Conservation (phyloP, 305 asterid species). For the Solanum hybrid region DNA sequence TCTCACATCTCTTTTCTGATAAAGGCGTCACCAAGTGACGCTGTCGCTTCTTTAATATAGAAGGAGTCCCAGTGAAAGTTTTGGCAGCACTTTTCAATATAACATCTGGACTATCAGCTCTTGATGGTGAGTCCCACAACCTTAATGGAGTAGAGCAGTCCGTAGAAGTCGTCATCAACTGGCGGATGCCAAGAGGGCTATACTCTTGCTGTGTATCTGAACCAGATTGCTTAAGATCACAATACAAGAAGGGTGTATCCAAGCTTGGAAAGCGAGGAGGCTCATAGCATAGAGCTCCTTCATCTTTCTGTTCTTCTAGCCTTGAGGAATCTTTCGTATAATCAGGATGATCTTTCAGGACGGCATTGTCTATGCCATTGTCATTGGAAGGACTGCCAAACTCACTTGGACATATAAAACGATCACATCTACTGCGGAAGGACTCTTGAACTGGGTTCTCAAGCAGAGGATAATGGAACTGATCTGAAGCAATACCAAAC, state of each 20-base stretch:
- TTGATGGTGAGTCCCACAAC: conserved; percentile 80
- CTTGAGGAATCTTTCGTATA: conserved; percentile 37
- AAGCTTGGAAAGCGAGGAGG: conserved; percentile 97
- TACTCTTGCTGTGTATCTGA: conserved; percentile 80
- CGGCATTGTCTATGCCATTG: background rate
- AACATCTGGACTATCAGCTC: conserved; percentile 70
- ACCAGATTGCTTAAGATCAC: conserved; percentile 76
- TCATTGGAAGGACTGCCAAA: conserved; percentile 21
- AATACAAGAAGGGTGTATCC: conserved; percentile 80
- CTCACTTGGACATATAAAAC: conserved; percentile 30
- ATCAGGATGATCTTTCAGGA: conserved; percentile 20
- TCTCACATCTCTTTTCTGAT: conserved; percentile 77
- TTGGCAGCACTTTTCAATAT: conserved; percentile 89
- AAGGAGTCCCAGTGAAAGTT: conserved; percentile 72
- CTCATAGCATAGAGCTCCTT: conserved; percentile 74
- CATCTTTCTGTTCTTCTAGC: conserved; percentile 38
- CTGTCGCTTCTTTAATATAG: conserved; percentile 84
- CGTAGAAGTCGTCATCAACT: conserved; percentile 70
- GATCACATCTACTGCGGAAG: conserved; percentile 25
- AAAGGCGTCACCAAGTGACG: conserved; percentile 86
- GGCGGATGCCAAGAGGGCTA: conserved; percentile 97
- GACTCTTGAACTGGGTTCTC: conserved; percentile 30
- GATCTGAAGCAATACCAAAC: conserved; percentile 25
- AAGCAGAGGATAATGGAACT: conserved; percentile 27
- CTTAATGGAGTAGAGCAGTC: conserved; percentile 52